phyloP scores from a whole-genome alignment of 208 protist species.

The Leishmania aethiopica region DNA sequence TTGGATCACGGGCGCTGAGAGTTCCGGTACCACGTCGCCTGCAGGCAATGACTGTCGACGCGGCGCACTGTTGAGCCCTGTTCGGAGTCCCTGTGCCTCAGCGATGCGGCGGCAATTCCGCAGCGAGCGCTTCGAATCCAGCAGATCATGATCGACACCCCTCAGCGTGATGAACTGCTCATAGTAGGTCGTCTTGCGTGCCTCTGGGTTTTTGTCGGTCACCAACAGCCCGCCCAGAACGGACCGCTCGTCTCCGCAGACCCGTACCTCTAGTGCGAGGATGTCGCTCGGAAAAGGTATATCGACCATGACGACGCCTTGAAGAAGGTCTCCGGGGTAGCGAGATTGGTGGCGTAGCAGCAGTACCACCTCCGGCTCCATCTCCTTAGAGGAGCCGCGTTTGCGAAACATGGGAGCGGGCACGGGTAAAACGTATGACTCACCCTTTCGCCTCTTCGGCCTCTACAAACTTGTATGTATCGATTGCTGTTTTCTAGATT shows the following conservation, averaged over 20 bases:
- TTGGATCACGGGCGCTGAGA: slow-evolving; percentile 9
- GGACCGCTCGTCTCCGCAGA: slow-evolving; percentile 43
- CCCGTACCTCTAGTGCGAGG: slow-evolving; percentile 38
- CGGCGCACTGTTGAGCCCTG: neutral
- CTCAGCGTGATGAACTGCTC: slow-evolving; percentile 50
- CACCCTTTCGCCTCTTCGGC: too few relatives aligned
- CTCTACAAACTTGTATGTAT: neutral
- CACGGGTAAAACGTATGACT: neutral
- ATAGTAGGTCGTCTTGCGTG: slow-evolving; percentile 54
- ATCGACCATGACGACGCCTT: slow-evolving; percentile 55
- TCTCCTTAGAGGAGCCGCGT: slow-evolving; percentile 13
- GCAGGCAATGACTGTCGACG: neutral
- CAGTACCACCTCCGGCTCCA: slow-evolving; percentile 37
- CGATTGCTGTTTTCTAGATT: neutral
- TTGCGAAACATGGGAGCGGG: slow-evolving; percentile 14
- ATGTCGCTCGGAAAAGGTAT: slow-evolving; percentile 35
- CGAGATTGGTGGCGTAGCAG: slow-evolving; percentile 27
- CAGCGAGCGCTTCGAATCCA: slow-evolving; percentile 18
- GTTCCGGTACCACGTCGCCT: slow-evolving; percentile 1
- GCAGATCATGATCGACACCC: slow-evolving; percentile 35
- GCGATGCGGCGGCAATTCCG: slow-evolving; percentile 3
- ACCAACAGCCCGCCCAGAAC: slow-evolving; percentile 34
- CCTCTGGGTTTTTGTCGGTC: slow-evolving; percentile 38
- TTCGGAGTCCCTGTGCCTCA: neutral
- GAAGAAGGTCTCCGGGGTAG: slow-evolving; percentile 60